Evolutionary conservation across 768 basidiomycete species (phyloP), one percentile per base, ranked within the genome.

Genomic region (Lentinus tigrinus): DNA sequence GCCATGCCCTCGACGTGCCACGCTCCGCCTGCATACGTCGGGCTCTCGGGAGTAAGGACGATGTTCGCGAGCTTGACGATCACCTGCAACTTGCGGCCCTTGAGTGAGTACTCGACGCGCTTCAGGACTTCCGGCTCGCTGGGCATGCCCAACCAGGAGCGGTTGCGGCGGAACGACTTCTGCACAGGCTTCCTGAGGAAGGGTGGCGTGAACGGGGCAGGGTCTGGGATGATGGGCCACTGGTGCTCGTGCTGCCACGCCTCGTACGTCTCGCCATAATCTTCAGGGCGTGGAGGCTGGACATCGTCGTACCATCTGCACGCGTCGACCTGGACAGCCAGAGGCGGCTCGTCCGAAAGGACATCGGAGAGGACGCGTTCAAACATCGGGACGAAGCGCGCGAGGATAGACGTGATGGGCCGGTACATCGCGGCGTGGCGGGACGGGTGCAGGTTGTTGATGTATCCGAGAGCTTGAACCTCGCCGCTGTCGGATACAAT

Each of bases 41-140:
- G 65, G 3, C 70, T 70, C 21, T 71, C 69, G 0, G 68, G 65
- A 2, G 75, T 74, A 26, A 71, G 47, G 4, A 64, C 50, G 27
- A 74, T 74, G 44, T 69, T 74, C 5, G 77, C 66, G 4, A 78
- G 65, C 65, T 79, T 81, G 26, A 81, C 75, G 28, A 70, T 72
- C 44, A 80, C 73, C 39, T 73, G 73, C 0, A 75, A 31, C 3
- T 50, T 64, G 21, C 61, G 54, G 10, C 63, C 67, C 10, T 31
- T 21, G 17, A 53, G 51, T 14, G 39, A 46, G 23, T 48, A 27
- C 24, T 52, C 47, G 42, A 52, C 43, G 43, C 53, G 54, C 8
- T 23, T 42, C 19, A 56, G 8, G 31, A 11, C 11, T 6, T 31
- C 31, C 7, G 31, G 31, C 31, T 6, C 7, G 31, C 7, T 31